phyloP scores from a whole-genome alignment of 2,329 filamentous ascomycete genomes.

The Xylaria sp. region DNA sequence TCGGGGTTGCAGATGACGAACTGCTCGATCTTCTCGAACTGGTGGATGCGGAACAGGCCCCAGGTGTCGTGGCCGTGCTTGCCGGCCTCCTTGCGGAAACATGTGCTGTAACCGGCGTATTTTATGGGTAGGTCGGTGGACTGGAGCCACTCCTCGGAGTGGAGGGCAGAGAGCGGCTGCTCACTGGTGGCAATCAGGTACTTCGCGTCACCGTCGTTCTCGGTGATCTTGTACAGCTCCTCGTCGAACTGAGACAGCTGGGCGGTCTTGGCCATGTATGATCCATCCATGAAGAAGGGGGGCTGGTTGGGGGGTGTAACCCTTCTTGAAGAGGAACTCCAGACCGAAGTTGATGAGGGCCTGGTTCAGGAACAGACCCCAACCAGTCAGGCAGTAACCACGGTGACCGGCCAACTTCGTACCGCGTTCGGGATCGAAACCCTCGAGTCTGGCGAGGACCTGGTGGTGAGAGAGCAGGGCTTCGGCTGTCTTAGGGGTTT shows the following conservation, averaged over 20 bases:
- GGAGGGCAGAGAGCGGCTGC: conserved; percentile 88
- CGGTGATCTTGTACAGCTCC: conserved; percentile 92
- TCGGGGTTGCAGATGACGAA: conserved; percentile 66
- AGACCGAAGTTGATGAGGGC: conserved; percentile 93
- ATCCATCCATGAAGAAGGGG: conserved; percentile 90
- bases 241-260: conserved; percentile 97
- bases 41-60: conserved; percentile 80
- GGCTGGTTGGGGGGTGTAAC: conserved; percentile 79
- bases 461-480: conserved; percentile 87
- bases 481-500: conserved; percentile 68
- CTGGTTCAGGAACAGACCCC: conserved; percentile 87
- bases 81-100: conserved; percentile 93
- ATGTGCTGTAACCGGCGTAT: conserved; percentile 88
- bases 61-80: conserved; percentile 89
- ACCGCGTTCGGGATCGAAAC: conserved; percentile 84
- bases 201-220: conserved; percentile 65
- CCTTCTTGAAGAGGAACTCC: conserved; percentile 76
- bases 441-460: conserved; percentile 79
- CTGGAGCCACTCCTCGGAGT: conserved; percentile 89
- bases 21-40: conserved; percentile 79
- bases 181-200: conserved; percentile 76
- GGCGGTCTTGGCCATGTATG: conserved; percentile 94
- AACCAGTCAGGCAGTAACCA: conserved; percentile 76
- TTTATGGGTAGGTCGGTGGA: conserved; percentile 83
- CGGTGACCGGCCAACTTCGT: conserved; percentile 92